phyloP scores from a whole-genome alignment of 2,329 filamentous ascomycete species.

The Phoma sp. region DNA sequence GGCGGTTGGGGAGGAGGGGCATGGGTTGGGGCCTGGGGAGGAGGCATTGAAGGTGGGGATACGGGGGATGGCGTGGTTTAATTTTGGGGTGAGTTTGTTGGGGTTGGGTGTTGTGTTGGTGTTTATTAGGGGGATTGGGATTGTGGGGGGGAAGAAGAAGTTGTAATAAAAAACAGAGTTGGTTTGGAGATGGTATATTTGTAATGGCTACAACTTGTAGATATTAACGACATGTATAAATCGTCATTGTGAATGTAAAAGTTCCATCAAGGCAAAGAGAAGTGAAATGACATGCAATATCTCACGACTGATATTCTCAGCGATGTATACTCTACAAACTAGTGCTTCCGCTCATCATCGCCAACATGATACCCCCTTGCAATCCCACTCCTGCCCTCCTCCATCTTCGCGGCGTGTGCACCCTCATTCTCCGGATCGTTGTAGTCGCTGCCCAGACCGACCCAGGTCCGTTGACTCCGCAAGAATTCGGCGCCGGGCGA shows the following conservation, averaged over 20 bases:
- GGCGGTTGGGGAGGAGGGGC: slow-evolving; percentile 34
- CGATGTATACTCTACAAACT: too few species aligned
- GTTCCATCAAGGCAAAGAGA: too few species aligned
- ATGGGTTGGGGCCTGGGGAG: slow-evolving; percentile 30
- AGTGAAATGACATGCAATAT: too few species aligned
- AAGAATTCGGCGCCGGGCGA: slow-evolving; percentile 92
- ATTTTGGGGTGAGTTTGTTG: slow-evolving; percentile 46
- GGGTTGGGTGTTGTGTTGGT: slow-evolving; percentile 45
- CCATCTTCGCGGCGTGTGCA: slow-evolving; percentile 70
- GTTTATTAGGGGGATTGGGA: slow-evolving; percentile 33
- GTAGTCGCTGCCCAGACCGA: slow-evolving; percentile 88
- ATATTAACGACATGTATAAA: too few species aligned
- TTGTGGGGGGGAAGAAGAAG: slow-evolving; percentile 23
- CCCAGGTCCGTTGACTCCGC: slow-evolving; percentile 84
- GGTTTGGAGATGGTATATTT: too few species aligned
- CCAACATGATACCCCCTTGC: slow-evolving; percentile 88
- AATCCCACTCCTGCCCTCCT: slow-evolving; percentile 86
- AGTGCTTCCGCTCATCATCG: slow-evolving; percentile 49
- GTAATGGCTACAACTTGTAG: too few species aligned
- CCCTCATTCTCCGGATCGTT: slow-evolving; percentile 60
- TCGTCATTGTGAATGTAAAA: too few species aligned
- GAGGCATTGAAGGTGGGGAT: slow-evolving; percentile 48
- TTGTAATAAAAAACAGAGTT: too few species aligned
- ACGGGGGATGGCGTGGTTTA: slow-evolving; percentile 51
- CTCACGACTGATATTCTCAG: too few species aligned